Base-by-base conservation (phyloP, 2,329 filamentous ascomycete genomes). In the Neonectria hederae region DNA sequence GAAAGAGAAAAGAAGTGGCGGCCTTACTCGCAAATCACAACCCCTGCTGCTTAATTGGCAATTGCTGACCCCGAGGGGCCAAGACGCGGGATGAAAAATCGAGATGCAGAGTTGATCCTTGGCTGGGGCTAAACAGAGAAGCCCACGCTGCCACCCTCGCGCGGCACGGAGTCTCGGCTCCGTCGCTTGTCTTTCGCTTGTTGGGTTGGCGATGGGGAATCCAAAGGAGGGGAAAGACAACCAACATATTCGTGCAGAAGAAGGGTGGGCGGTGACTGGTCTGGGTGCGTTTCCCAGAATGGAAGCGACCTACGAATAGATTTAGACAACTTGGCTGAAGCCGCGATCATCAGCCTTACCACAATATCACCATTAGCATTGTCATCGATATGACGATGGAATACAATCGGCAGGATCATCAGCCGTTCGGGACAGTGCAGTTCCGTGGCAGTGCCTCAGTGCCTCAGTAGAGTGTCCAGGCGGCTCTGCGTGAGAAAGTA, bases 51-150 rank as follows among this genome's bases (percentile, higher is more conserved):
- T 14, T n/a, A n/a, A n/a, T n/a, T n/a, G n/a, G n/a, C 35, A 7
- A 38, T 10, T 42, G 38, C 38, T 38, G 35, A 38, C 35, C n/a
- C n/a, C n/a, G n/a, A n/a, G n/a, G n/a, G n/a, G n/a, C n/a, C n/a
- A n/a, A n/a, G n/a, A n/a, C n/a, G n/a, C 35, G 35, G 35, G 32
- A 35, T 35, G 5, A 35, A 35, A 35, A 35, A 38, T 59, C 52
- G 21, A 52, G 58, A 60, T 55, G 55, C 38, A 49, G 28, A 28
- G 28, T 32, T 63, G 59, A 28, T 28, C 66, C 63, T 68, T 59
- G 59, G 59, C 59, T 13, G 9, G 28, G 17, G 30, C 32, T 17
- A 8, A 51, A 51, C 11, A 13, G 21, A 38, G 46, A 35, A 43
- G 45, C 26, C 56, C 43, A 30, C n/a, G n/a, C n/a, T n/a, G n/a